Base-by-base conservation (phyloP, 495 filamentous ascomycete genomes). In the Podospora pseudoanserina region DNA sequence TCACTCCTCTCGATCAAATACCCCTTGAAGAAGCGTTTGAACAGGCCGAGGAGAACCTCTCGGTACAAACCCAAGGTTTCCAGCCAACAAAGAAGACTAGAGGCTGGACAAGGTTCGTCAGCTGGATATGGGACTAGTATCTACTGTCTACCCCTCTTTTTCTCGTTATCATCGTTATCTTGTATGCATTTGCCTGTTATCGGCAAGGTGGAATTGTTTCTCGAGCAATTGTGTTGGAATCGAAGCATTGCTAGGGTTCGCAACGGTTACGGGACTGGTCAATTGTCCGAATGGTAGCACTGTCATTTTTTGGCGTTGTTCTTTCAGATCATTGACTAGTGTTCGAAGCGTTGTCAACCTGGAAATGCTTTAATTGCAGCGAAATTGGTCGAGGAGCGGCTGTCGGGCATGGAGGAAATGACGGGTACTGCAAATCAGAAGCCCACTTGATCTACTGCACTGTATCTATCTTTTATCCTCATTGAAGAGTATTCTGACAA, bases 1-100 rank as follows among this genome's bases (percentile, higher is more conserved):
- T 89, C 23, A 78, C 84, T 18, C 75, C 81, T 5, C 76, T 86
- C 15, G 79, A 83, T 60, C 78, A 83, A 7, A 84, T 88, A 74
- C 84, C 80, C n/a, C 79, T 79, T 44, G 75, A 73, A 26, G 78
- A 78, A 39, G 77, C 77, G 0, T 78, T 84, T 20, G 71, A 74
- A 32, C 78, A 81, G 49, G 75, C 76, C 16, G 72, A 77, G 15
- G 65, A 75, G 9, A 68, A 74, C 23, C 64, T 72, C 11, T 3
- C 9, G 9, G 79, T 82, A 6, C 77, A 80, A 0, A 75, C 79
- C 60, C 73, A 72, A 0, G 67, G 72, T 9, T 26, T 26, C 5
- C n/a, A 5, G 11, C n/a, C 55, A 4, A 58, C n/a, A 28, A 70
- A 55, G 20, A 78, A 77, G 65, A 65, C 70, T 11, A 66, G 67